Evolutionary conservation across 2,329 filamentous ascomycete species (phyloP).

Genomic region (Exophiala bonariae): DNA sequence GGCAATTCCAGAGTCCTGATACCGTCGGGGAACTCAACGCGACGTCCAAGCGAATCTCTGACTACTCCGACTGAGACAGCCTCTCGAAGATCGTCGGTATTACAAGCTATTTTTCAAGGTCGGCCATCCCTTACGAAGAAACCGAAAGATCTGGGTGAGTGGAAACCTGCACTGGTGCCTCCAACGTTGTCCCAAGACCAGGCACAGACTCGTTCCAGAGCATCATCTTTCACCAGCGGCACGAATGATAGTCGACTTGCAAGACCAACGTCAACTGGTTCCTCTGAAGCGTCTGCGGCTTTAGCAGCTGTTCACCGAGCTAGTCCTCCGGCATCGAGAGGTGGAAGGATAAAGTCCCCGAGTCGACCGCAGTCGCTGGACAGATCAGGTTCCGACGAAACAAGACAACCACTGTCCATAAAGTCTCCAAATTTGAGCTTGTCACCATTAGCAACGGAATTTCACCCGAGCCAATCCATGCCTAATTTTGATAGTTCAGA

Average conservation of each 20-base stretch:
- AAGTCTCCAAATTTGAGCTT: conserved; percentile 28
- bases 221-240: conserved; percentile 26
- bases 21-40: neutral
- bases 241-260: conserved; percentile 15
- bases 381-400: conserved; percentile 24
- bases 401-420: conserved; percentile 35
- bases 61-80: conserved; percentile 24
- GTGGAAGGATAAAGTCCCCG: conserved; percentile 25
- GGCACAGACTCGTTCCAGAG: conserved; percentile 28
- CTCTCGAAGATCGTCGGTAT: conserved; percentile 11
- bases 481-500: neutral
- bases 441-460: conserved; percentile 23
- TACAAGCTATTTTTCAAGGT: conserved; percentile 26
- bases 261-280: conserved; percentile 26
- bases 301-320: conserved; percentile 39
- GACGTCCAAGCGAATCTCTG: conserved; percentile 17
- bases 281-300: conserved; percentile 40
- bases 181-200: conserved; percentile 29
- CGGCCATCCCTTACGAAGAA: conserved; percentile 7
- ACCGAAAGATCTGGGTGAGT: conserved; percentile 29
- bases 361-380: conserved; percentile 11
- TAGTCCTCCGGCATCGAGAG: conserved; percentile 33
- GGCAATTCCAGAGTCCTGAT: conserved; percentile 9
- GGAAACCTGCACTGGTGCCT: conserved; percentile 27
- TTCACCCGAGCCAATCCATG: conserved; percentile 7